Conservation (phyloP, 306 rosid species). For the Medicago arabica region DNA sequence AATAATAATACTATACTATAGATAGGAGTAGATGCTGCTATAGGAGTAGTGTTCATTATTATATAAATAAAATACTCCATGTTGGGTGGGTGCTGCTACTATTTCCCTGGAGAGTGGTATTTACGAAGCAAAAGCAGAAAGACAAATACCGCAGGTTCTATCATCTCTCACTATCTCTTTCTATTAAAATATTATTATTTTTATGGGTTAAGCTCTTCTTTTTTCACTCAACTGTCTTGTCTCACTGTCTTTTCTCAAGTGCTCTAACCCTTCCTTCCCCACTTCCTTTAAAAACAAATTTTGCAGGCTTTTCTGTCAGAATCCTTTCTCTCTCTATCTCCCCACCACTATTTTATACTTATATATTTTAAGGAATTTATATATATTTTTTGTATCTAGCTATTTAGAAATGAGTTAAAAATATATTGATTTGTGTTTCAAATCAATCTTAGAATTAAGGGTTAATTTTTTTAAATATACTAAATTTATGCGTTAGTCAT, state of each 20-base stretch:
- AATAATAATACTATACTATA: no score
- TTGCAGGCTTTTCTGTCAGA: constrained; percentile 85
- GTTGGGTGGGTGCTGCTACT: constrained; percentile 40
- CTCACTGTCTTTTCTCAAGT: constrained; percentile 85
- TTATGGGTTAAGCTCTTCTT: not conserved
- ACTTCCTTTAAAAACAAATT: constrained; percentile 70
- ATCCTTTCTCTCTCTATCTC: not conserved
- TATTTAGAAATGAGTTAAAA: no score
- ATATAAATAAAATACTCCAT: no score
- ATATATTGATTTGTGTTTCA: no score
- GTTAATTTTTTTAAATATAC: no score
- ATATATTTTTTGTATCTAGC: no score
- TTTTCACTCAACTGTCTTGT: constrained; percentile 78
- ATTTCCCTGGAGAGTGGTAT: constrained; percentile 44
- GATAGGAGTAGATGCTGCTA: no score
- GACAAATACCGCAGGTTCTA: constrained; percentile 60
- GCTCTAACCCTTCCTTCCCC: constrained; percentile 53
- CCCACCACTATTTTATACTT: not conserved
- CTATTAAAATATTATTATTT: constrained; percentile 24
- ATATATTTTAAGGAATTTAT: no score
- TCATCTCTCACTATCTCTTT: constrained; percentile 36
- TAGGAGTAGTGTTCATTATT: no score
- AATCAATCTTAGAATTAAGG: no score
- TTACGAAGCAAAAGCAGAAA: constrained; percentile 63
- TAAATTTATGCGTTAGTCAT: no score